A percentile compares a stretch with the other conserved stretches of the same genome.
Conservation (phyloP, 345 rosid genomes). For the Xanthoceras sorbifolium region DNA sequence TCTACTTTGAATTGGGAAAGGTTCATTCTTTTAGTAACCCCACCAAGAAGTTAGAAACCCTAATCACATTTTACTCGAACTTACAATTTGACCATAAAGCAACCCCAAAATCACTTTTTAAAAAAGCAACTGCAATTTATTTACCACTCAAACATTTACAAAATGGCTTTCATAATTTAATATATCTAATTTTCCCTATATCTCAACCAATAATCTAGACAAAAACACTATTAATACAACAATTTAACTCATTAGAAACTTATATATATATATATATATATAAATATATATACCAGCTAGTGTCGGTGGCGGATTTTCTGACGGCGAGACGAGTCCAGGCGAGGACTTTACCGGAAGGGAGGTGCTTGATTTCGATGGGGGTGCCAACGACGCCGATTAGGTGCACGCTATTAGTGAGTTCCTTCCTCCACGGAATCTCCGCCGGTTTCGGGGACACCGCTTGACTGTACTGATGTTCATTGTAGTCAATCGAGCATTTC, state of each 20-base stretch:
- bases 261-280: neutral
- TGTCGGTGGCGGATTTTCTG: conserved; percentile 49
- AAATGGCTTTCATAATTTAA: neutral
- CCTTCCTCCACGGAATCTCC: conserved; percentile 62
- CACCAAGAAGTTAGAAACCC: conserved; percentile 1
- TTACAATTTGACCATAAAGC: neutral
- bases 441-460: conserved; percentile 34
- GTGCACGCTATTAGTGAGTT: conserved; percentile 53
- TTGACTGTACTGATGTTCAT: conserved; percentile 27
- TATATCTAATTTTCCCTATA: neutral
- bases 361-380: conserved; percentile 53
- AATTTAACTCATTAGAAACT: neutral
- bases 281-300: conserved; percentile 40
- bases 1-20: neutral
- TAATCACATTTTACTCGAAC: conserved; percentile 1
- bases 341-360: conserved; percentile 57
- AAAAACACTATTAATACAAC: neutral
- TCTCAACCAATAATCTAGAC: neutral
- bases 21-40: neutral
- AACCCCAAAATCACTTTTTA: neutral
- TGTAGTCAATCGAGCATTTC: conserved; percentile 40
- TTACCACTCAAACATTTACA: neutral
- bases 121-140: neutral
- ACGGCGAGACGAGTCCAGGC: conserved; percentile 66
- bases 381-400: conserved; percentile 57